Percentiles rank a stretch among this genome's conserved stretches.
Conservation (phyloP, 768 basidiomycete species). For the Rhodotorula toruloides region DNA sequence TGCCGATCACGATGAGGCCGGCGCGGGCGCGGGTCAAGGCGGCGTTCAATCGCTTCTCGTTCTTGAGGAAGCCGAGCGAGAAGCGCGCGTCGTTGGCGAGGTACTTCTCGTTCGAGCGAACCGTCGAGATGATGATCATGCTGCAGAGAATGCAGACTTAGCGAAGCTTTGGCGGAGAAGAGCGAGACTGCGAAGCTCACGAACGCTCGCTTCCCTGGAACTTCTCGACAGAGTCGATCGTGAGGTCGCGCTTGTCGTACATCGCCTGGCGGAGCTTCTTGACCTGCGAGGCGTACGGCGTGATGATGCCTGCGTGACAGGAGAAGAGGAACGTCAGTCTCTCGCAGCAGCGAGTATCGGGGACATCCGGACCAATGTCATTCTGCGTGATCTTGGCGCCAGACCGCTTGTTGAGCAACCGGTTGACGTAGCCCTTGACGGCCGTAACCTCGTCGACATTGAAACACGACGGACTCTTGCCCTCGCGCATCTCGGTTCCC, state of each 20-base stretch:
- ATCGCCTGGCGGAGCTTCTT: conserved; percentile 6
- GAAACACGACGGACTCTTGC: conserved; percentile 45
- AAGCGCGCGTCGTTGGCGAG: conserved; percentile 41
- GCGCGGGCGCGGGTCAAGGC: conserved; percentile 48
- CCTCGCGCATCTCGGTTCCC: conserved; percentile 44
- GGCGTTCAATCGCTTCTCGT: conserved; percentile 48
- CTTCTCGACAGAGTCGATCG: conserved; percentile 30
- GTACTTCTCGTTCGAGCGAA: conserved; percentile 42
- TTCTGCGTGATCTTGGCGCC: not conserved
- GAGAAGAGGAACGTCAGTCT: not conserved
- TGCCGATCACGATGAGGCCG: conserved; percentile 46
- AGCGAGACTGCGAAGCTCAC: conserved; percentile 4
- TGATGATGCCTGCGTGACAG: conserved; percentile 11
- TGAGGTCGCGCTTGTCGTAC: not conserved
- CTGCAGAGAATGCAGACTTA: conserved; percentile 22
- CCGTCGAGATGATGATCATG: conserved; percentile 40
- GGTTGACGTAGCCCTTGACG: not conserved
- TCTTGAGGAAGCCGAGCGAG: conserved; percentile 45
- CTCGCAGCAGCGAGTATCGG: not conserved
- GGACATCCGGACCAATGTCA: conserved; percentile 19
- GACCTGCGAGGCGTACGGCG: conserved; percentile 18
- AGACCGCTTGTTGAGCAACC: not conserved
- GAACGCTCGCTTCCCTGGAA: conserved; percentile 28
- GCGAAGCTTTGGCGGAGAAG: not conserved
- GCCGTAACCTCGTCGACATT: conserved; percentile 42